These are phyloP conservation scores for Parachaetomium inaequale DNA, from an alignment of 495 filamentous ascomycete species.

Conservation along the genomic window DNA sequence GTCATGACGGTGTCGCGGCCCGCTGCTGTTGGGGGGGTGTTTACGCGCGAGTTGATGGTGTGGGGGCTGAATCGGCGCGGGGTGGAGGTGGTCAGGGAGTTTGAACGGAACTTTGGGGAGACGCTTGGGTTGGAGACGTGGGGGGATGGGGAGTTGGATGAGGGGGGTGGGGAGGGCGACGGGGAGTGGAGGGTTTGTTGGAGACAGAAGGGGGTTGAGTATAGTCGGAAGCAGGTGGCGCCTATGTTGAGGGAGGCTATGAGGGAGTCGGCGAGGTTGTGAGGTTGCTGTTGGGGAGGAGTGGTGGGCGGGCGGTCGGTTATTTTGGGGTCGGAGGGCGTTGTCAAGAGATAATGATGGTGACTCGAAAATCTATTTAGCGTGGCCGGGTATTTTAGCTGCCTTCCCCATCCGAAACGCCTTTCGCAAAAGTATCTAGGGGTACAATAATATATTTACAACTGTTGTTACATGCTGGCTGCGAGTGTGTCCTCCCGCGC, in stretches of 20 bases:
- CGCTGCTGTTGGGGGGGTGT: constrained; percentile 52
- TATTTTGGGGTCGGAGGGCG: background rate
- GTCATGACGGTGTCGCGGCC: constrained; percentile 72
- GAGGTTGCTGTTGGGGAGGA: constrained; percentile 5
- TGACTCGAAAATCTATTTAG: background rate
- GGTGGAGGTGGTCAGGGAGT: constrained; percentile 49
- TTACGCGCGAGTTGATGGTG: constrained; percentile 71
- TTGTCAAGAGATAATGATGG: no score
- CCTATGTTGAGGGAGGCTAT: constrained; percentile 72
- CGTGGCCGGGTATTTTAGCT: background rate
- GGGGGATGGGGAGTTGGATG: constrained; percentile 46
- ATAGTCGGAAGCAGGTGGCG: constrained; percentile 86
- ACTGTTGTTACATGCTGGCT: background rate
- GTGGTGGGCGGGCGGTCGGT: background rate
- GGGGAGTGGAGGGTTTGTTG: constrained; percentile 53
- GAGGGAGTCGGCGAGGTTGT: constrained; percentile 34
- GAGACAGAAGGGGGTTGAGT: constrained; percentile 61
- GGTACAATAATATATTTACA: background rate
- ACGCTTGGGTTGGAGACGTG: constrained; percentile 58
- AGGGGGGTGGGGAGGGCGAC: constrained; percentile 36
- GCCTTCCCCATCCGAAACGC: background rate
- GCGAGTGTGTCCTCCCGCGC: background rate
- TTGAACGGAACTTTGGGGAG: constrained; percentile 45
- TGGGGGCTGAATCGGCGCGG: constrained; percentile 51
- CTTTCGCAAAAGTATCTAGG: background rate